Conservation (phyloP, 768 basidiomycete genomes). For the Rhodotorula babjevae region DNA sequence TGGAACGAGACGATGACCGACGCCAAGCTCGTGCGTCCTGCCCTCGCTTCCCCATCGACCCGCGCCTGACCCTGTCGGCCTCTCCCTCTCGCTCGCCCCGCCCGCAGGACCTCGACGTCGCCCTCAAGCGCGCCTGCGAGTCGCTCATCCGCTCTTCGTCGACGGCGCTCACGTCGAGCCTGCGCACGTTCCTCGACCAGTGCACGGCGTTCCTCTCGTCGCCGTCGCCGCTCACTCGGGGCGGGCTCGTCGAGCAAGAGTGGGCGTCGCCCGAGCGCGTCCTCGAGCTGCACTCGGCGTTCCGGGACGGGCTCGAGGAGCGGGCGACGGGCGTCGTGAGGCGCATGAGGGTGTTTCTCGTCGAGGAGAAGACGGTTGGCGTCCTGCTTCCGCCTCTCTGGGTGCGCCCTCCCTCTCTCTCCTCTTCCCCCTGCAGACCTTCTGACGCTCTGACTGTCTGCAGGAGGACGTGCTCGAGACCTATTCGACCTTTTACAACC, state of each 20-base stretch:
- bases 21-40: conserved; percentile 61
- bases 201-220: conserved; percentile 49
- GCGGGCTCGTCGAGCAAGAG: conserved; percentile 48
- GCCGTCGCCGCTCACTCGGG: conserved; percentile 17
- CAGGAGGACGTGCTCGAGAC: conserved; percentile 64
- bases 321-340: conserved; percentile 54
- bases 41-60: not conserved
- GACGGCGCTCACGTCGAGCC: conserved; percentile 56
- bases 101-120: conserved; percentile 78
- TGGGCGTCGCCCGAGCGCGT: conserved; percentile 58
- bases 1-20: conserved; percentile 61
- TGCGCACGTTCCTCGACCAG: conserved; percentile 62
- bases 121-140: conserved; percentile 79
- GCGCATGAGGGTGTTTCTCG: conserved; percentile 69
- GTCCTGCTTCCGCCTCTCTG: conserved; percentile 70
- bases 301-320: conserved; percentile 48
- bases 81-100: accelerated
- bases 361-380: conserved; percentile 66
- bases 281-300: conserved; percentile 55
- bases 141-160: conserved; percentile 67
- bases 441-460: conserved; percentile 42
- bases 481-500: conserved; percentile 68
- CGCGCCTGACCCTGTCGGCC: not conserved
- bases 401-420: conserved; percentile 39
- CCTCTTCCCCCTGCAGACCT: not conserved